Evolutionary conservation across 768 basidiomycete species (phyloP), one percentile per base, ranked within the genome.

Genomic region (Boletus coccyginus): DNA sequence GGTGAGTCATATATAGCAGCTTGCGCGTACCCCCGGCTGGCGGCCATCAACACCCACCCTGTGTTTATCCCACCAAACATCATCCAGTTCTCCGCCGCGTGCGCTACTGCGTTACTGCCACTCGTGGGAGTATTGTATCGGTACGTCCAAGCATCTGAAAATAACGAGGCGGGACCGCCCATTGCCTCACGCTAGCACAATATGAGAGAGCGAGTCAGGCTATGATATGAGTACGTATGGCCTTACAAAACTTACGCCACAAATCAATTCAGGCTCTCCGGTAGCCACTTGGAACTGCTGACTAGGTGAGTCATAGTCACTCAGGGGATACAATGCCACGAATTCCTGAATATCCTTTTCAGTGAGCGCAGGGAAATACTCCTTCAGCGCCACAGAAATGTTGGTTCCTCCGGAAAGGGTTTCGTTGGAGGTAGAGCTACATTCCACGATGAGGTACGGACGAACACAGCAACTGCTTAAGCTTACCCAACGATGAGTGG

Each of bases 41-140:
- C 32, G 31, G 42, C 21, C 14, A 54, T 33, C 44, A 21, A 29
- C 40, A 61, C 74, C 19, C 62, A 84, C 86, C 85, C 85, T 32
- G 84, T 84, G 55, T 80, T 81, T 2, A 75, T 78, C 2, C 86
- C 85, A 21, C 69, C 66, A 71, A 84, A 85, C 84, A 86, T 81
- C 82, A 84, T 85, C 80, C 81, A 85, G 61, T 86, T 85, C 64
- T 84, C 85, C 1, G 85, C 76, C 8, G 84, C 78, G 58, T 85
- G 84, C 2, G 50, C 66, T 2, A 81, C 79, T 10, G 49, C 70
- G 1, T 65, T 50, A 17, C 70, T 70, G 16, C 70, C 70, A 5
- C 59, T 57, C 0, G 80, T 78, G 8, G 80, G 80, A 50, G 85
- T 81, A 66, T 85, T 85, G 66, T 84, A 85, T 29, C 83, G 75